A percentile compares a stretch with the other conserved stretches of the same genome.
These are phyloP conservation scores for Leccinum subtestaceum DNA, from an alignment of 768 basidiomycete genomes.

Conservation along the genomic window DNA sequence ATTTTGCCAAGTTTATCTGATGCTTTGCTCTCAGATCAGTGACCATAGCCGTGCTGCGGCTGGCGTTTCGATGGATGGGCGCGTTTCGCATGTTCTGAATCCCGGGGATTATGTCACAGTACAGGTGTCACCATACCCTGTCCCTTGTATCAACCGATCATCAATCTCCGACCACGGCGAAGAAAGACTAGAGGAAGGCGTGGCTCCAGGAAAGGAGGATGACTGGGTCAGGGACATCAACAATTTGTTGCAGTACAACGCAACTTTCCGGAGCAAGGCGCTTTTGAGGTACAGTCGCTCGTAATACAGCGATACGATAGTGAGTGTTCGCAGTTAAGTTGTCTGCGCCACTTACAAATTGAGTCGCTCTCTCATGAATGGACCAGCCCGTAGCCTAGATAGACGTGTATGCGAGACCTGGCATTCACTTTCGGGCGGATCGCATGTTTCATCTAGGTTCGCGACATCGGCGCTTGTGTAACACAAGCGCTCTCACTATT, in stretches of 20 bases:
- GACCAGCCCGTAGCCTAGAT: slow-evolving; percentile 5
- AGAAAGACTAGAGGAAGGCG: slow-evolving; percentile 55
- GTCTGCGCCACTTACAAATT: not conserved
- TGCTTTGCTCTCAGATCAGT: slow-evolving; percentile 57
- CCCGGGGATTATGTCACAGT: slow-evolving; percentile 87
- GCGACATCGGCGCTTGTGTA: not conserved
- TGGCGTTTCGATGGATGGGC: slow-evolving; percentile 92
- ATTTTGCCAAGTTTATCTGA: slow-evolving; percentile 1
- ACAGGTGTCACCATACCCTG: slow-evolving; percentile 81
- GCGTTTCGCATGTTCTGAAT: slow-evolving; percentile 75
- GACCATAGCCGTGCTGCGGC: slow-evolving; percentile 82
- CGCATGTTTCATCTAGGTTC: slow-evolving; percentile 1
- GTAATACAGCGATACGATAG: slow-evolving; percentile 12
- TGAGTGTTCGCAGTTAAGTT: slow-evolving; percentile 5
- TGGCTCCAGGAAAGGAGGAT: slow-evolving; percentile 77
- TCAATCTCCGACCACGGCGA: slow-evolving; percentile 58
- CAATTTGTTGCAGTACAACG: slow-evolving; percentile 91
- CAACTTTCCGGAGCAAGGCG: slow-evolving; percentile 90
- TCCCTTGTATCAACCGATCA: slow-evolving; percentile 89
- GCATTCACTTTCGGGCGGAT: not conserved
- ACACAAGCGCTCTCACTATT: too few relatives aligned
- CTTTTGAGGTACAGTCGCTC: slow-evolving; percentile 67
- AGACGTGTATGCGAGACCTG: not conserved
- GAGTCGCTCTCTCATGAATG: not conserved
- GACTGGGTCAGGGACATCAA: slow-evolving; percentile 99